A percentile compares a stretch with the other conserved stretches of the same genome.
Evolutionary conservation across 305 asterid species (phyloP).

Genomic region (Fraxinus nigra): DNA sequence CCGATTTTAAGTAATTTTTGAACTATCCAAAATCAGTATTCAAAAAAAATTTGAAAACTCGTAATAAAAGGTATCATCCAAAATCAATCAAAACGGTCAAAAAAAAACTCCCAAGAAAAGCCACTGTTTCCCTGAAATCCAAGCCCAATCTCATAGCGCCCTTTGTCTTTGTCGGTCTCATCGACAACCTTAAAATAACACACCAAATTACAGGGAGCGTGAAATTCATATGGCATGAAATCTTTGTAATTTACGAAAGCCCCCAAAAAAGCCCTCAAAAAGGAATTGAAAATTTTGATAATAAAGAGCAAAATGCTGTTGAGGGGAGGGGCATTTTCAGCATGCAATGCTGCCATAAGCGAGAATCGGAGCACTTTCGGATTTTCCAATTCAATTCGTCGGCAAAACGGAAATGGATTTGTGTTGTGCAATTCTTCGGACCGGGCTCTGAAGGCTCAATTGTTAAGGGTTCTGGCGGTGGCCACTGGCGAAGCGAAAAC

Average conservation of each 20-base stretch:
- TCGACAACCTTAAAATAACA: not conserved
- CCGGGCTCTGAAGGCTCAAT: slow-evolving; percentile 15
- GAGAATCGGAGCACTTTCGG: not conserved
- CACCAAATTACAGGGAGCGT: not conserved
- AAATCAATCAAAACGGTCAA: too few species aligned
- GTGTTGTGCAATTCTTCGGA: not conserved
- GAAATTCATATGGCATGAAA: not conserved
- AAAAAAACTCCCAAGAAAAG: not conserved
- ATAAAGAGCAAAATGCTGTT: not conserved
- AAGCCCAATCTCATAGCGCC: not conserved
- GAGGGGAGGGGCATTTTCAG: slow-evolving; percentile 3
- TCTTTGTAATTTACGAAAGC: not conserved
- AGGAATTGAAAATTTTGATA: not conserved
- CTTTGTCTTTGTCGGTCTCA: not conserved
- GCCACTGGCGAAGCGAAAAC: slow-evolving; percentile 51
- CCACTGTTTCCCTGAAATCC: not conserved
- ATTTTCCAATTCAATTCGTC: slow-evolving; percentile 10
- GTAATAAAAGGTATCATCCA: too few species aligned
- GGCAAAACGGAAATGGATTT: slow-evolving; percentile 18
- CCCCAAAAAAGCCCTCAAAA: not conserved
- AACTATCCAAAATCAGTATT: too few species aligned
- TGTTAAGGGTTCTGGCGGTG: slow-evolving; percentile 44
- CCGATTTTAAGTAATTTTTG: too few species aligned
- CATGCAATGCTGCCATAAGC: not conserved
- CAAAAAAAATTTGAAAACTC: too few species aligned